phyloP scores from a whole-genome alignment of 805 yeast species.

The Candida sanyiensis region DNA sequence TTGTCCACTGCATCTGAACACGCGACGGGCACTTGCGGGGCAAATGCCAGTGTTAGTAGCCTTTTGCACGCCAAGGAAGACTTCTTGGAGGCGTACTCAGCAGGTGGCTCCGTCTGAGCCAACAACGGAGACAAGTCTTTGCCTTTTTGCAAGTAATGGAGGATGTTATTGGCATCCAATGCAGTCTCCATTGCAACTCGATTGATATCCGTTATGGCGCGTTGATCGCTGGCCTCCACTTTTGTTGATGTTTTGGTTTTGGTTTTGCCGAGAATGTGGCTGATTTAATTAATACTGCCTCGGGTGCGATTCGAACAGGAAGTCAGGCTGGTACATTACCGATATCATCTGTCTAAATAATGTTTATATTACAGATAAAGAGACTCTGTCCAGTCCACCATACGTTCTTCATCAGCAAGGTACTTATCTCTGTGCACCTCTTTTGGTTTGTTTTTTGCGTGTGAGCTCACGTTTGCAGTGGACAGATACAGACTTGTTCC shows the following conservation, averaged over 20 bases:
- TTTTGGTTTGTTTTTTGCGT: conserved; percentile 4
- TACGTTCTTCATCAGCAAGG: conserved; percentile 15
- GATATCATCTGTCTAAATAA: no score
- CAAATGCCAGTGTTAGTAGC: conserved; percentile 35
- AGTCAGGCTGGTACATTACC: no score
- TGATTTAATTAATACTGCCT: no score
- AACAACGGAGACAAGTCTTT: conserved; percentile 16
- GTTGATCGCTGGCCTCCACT: no score
- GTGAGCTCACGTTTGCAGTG: conserved; percentile 18
- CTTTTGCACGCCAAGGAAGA: conserved; percentile 25
- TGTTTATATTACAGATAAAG: conserved; percentile 8
- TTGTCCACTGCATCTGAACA: conserved; percentile 42
- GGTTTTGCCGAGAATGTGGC: no score
- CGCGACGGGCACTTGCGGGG: conserved; percentile 48
- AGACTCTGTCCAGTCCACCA: conserved; percentile 22
- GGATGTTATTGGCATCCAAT: conserved; percentile 15
- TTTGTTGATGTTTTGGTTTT: no score
- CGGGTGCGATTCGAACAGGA: no score
- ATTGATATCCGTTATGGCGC: no score
- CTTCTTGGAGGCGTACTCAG: conserved; percentile 12
- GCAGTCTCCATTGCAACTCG: conserved; percentile 16
- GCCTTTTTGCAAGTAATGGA: conserved; percentile 16
- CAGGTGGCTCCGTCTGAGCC: conserved; percentile 2
- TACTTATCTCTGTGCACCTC: conserved; percentile 23
- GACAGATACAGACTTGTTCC: conserved; percentile 26